Base-by-base conservation (phyloP, 768 basidiomycete species). In the Cytidiella melzeri region DNA sequence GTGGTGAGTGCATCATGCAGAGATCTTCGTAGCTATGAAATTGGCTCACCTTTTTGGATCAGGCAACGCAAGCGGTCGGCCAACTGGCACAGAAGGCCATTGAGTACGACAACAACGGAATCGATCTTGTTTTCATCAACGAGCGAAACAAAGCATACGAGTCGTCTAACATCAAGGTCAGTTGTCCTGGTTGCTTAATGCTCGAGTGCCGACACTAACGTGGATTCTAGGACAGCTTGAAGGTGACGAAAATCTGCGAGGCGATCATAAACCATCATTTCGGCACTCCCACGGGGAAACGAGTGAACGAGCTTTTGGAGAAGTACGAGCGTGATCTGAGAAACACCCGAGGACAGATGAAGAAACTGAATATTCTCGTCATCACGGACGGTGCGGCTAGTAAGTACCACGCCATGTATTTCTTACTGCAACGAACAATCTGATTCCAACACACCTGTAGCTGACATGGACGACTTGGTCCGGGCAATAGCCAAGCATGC, bases 321-420 rank as follows among this genome's bases (percentile, higher is more conserved):
- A 63, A 65, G 5, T 77, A 77, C 47, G 68, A 73, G 42, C 20
- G 41, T 5, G 60, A 46, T n/a, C n/a, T n/a, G n/a, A n/a, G n/a
- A n/a, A n/a, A n/a, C n/a, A n/a, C n/a, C n/a, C n/a, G 5, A 66
- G 64, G 9, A 59, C 65, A 21, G 1, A 46, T 67, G 45, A 60
- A 65, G 46, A 78, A 77, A 0, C 61, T 80, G 20, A 84, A 83
- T 54, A 74, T 72, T 42, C 72, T 85, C 10, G 64, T 84, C 23
- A 69, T 85, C 30, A 84, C 82, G 0, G 83, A 84, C 55, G 83
- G 83, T n/a, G 71, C 64, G 3, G 73, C 82, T 1, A 75, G 81
- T 83, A 48, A 54, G 77, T 62, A 4, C 11, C 41, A 9, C n/a
- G 11, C 18, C 13, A 3, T 5, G 19, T 23, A 12, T 28, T 5